phyloP scores from a whole-genome alignment of 768 basidiomycete species.

The Mycena polygramma region DNA sequence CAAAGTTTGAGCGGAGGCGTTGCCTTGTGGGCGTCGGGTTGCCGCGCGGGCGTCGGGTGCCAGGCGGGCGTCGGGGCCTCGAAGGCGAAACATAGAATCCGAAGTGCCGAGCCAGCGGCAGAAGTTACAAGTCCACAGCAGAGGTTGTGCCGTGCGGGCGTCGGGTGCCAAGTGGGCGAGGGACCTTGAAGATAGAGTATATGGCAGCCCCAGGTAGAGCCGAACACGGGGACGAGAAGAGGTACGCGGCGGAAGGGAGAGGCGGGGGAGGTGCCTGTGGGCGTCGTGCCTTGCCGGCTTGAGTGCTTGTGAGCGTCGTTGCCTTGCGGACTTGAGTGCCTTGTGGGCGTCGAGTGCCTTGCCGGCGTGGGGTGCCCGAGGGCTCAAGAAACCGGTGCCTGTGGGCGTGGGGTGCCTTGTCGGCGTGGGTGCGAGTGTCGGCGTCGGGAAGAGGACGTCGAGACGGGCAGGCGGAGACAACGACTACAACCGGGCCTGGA shows the following conservation, averaged over 20 bases:
- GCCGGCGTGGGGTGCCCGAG: slow-evolving; percentile 15
- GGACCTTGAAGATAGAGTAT: too few relatives aligned
- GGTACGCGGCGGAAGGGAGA: not conserved
- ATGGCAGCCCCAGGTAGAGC: too few relatives aligned
- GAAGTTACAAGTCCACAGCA: too few relatives aligned
- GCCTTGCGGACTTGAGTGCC: slow-evolving; percentile 10
- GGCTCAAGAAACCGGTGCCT: not conserved
- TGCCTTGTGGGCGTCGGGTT: not conserved
- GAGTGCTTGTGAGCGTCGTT: slow-evolving; percentile 9
- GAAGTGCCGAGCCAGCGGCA: too few relatives aligned
- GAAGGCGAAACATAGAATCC: too few relatives aligned
- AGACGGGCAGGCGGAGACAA: not conserved
- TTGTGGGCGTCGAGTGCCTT: slow-evolving; percentile 10
- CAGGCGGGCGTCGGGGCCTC: too few relatives aligned
- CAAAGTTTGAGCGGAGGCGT: too few relatives aligned
- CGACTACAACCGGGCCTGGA: not conserved
- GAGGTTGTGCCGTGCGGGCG: too few relatives aligned
- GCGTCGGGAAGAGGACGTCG: slow-evolving; percentile 2
- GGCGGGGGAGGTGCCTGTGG: not conserved
- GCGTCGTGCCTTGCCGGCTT: slow-evolving; percentile 7
- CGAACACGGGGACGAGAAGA: too few relatives aligned
- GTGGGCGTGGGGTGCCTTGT: slow-evolving; percentile 16
- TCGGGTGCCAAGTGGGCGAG: too few relatives aligned
- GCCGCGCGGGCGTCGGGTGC: not conserved
- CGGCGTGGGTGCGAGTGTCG: slow-evolving; percentile 10